Base-by-base conservation (phyloP, 2,329 filamentous ascomycete species). In the Xylariaceae sp. region DNA sequence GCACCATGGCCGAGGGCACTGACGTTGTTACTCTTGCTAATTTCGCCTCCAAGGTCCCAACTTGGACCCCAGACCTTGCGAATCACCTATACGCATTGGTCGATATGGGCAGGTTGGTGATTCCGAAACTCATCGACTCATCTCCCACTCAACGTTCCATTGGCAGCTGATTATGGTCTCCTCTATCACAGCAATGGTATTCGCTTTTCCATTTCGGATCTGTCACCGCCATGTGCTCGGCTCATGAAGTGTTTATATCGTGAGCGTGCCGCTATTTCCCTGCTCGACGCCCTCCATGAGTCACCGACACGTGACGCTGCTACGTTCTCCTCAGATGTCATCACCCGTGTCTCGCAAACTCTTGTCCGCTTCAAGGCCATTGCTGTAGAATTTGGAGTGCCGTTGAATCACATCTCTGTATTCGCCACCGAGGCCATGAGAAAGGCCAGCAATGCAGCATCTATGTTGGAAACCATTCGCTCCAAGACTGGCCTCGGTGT, bases 341-440 rank as follows among this genome's bases (percentile, higher is more conserved):
- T 95, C 51, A 55, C 68, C 1, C 69, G 76, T n/a, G 88, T 96
- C 11, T 71, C 88, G 5, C 69, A 77, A 31, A 81, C 83, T 2
- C 71, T 96, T 11, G 71, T 79, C 18, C 82, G 83, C 27, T 96
- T 96, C 73, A 82, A 82, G 52, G 73, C 73, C 22, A 86, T 87
- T 45, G 92, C 90, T 51, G 64, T 75, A 47, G 80, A 85, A 50
- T 89, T 89, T 62, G 75, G 76, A 15, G 89, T 96, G 0, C 81
- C 81, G 0, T 64, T 74, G 1, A 58, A 68, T 32, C 83, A 90
- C 55, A 80, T 92, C 52, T 79, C 81, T 17, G 80, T 96, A 10
- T 81, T 96, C 39, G 91, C 90, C 17, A 96, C 91, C 0, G 91
- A 96, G 68, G 91, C 91, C 4, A 94, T 91, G 66, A 83, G 91